phyloP scores from a whole-genome alignment of 306 rosid species.

The Vigna radiata region DNA sequence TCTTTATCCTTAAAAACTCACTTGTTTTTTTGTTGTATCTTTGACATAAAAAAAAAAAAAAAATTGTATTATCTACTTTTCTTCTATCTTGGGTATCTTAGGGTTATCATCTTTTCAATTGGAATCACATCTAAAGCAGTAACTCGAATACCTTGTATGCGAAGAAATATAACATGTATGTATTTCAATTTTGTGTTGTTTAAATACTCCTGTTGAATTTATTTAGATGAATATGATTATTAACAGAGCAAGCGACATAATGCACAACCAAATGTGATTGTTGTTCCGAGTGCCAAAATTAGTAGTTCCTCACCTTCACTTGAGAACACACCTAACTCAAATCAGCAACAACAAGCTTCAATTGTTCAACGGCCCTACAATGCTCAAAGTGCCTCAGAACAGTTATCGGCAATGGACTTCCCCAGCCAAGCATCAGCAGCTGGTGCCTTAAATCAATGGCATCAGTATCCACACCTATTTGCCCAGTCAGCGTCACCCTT shows the following conservation, averaged over 20 bases:
- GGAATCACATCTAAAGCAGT: not conserved
- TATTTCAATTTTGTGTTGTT: not conserved
- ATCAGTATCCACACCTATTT: constrained; percentile 46
- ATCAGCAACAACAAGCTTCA: constrained; percentile 45
- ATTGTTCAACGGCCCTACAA: constrained; percentile 42
- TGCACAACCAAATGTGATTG: constrained; percentile 18
- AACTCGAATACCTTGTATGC: not conserved
- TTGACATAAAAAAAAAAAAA: not conserved
- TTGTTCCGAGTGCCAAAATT: constrained; percentile 24
- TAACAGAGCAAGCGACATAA: constrained; percentile 53
- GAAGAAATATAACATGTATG: not conserved
- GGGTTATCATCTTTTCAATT: constrained; percentile 1
- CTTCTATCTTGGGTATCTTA: not conserved
- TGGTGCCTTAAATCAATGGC: constrained; percentile 50
- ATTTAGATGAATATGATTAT: constrained; percentile 34
- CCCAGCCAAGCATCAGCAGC: constrained; percentile 49
- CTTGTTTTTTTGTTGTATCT: not conserved
- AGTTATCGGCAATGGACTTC: constrained; percentile 36
- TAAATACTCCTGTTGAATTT: not conserved
- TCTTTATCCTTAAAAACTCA: not conserved
- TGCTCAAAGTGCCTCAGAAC: constrained; percentile 49
- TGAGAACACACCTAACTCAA: constrained; percentile 32
- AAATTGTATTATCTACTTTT: not conserved
- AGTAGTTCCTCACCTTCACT: constrained; percentile 32
- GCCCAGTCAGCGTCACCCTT: constrained; percentile 49